Base-by-base conservation (phyloP, 2,329 filamentous ascomycete species). In the Clonostachys byssicola region DNA sequence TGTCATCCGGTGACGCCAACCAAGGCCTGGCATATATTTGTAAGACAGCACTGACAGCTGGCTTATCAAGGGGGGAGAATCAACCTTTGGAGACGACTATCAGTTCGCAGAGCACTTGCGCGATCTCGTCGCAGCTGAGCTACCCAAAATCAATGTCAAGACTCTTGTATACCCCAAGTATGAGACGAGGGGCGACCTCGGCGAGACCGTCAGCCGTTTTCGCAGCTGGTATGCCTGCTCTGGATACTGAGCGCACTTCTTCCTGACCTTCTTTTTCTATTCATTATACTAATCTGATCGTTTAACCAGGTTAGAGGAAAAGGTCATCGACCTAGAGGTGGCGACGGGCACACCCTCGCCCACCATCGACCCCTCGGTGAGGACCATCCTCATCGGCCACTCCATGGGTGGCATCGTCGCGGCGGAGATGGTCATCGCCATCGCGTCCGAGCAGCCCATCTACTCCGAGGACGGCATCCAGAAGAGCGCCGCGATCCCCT, bases 361-460 rank as follows among this genome's bases (percentile, higher is more conserved):
- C 1, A 95, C 89, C 1, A 78, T 95, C 52, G 89, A 95, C 51
- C 90, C 91, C 6, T 90, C 86, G 1, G 89, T 96, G 17, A 85
- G 84, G 59, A 86, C 88, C 30, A 78, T 96, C 42, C 78, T 96
- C 14, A 73, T 95, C 48, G 92, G 92, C 20, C 92, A 96, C 65
- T 92, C 87, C 9, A 96, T 88, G 88, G 88, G 88, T 56, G 94
- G 94, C 56, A 96, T 97, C 58, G 91, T 97, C 42, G 92, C 90
- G 12, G 92, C 91, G 34, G 94, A 97, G 62, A 87, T 90, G 13
- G 75, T 92, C 52, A 80, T 96, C 56, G 78, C 85, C 39, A 78
- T 97, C 45, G 71, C 77, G 1, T 75, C 73, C 8, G 79, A 83
- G 47, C 65, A 68, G 51, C 75, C 77, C 49, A 75, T 83, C 53